Conservation (phyloP, 441 rosid genomes). For the Bocquillonia castaneifolia region DNA sequence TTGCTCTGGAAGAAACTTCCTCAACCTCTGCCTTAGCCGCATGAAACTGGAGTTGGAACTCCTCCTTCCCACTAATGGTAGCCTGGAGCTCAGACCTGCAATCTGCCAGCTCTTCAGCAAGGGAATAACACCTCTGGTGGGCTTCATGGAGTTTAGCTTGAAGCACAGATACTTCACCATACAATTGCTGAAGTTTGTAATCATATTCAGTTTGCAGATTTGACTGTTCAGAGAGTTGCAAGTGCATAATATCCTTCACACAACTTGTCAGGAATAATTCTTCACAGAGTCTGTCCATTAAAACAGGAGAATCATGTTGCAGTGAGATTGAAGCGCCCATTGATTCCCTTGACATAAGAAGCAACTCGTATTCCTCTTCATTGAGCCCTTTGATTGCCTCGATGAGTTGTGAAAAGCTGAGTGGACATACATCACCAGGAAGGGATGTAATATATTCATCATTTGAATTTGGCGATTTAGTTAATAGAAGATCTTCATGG, state of each 20-base stretch:
- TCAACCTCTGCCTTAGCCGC: slow-evolving; percentile 46
- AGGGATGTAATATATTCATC: slow-evolving; percentile 29
- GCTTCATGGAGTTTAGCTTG: slow-evolving; percentile 42
- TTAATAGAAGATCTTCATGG: slow-evolving; percentile 36
- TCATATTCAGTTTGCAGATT: slow-evolving; percentile 46
- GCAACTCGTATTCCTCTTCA: slow-evolving; percentile 56
- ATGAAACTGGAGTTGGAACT: slow-evolving; percentile 48
- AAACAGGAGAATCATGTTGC: slow-evolving; percentile 24
- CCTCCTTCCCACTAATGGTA: slow-evolving; percentile 45
- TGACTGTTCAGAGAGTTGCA: slow-evolving; percentile 68
- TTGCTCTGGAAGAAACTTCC: slow-evolving; percentile 47
- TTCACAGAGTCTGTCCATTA: slow-evolving; percentile 56
- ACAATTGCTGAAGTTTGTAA: slow-evolving; percentile 39
- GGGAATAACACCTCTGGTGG: slow-evolving; percentile 39
- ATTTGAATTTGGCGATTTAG: slow-evolving; percentile 27
- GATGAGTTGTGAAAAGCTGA: slow-evolving; percentile 46
- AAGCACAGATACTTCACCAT: slow-evolving; percentile 52
- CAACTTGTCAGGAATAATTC: slow-evolving; percentile 61
- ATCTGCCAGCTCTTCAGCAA: slow-evolving; percentile 56
- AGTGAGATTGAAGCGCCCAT: slow-evolving; percentile 23
- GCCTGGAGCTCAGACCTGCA: slow-evolving; percentile 66
- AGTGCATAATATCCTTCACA: slow-evolving; percentile 50
- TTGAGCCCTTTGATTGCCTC: slow-evolving; percentile 52
- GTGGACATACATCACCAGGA: slow-evolving; percentile 35
- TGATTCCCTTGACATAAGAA: slow-evolving; percentile 49